Evolutionary conservation across 1,284 basidiomycete genomes (phyloP).

Genomic region (Sanghuangporus weigelae): DNA sequence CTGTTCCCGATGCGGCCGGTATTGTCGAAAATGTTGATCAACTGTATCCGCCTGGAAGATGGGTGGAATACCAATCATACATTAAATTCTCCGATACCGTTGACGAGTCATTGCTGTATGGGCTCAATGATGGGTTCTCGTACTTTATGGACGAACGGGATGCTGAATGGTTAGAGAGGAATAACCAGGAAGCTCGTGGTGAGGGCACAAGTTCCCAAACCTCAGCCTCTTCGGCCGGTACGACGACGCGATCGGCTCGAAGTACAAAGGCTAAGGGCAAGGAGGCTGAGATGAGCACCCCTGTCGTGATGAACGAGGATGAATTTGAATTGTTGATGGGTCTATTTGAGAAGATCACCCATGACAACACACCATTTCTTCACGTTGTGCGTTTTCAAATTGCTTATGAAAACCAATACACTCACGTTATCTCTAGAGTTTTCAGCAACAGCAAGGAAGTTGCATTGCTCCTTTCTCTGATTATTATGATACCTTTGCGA

Average conservation of each 20-base stretch:
- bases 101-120: constrained; percentile 65
- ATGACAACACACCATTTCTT: constrained; percentile 87
- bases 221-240: constrained; percentile 43
- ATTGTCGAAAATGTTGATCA: constrained; percentile 70
- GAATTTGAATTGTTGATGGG: constrained; percentile 96
- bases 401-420: neutral
- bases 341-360: constrained; percentile 86
- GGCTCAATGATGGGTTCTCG: constrained; percentile 63
- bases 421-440: constrained; percentile 34
- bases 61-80: constrained; percentile 77
- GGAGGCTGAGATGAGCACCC: constrained; percentile 59
- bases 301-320: constrained; percentile 75
- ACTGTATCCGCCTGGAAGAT: constrained; percentile 64
- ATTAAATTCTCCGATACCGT: constrained; percentile 84
- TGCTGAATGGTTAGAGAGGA: constrained; percentile 88
- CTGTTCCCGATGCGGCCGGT: constrained; percentile 87
- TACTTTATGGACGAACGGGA: constrained; percentile 98
- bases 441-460: constrained; percentile 49
- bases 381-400: constrained; percentile 66
- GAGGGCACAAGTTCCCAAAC: constrained; percentile 78
- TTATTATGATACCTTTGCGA: constrained; percentile 68
- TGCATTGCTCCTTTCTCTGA: constrained; percentile 75
- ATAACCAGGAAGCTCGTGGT: constrained; percentile 84
- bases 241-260: constrained; percentile 47
- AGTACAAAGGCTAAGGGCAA: constrained; percentile 77